Base-by-base conservation (phyloP, 2,329 filamentous ascomycete genomes). In the Cucurbitaria berberidis region DNA sequence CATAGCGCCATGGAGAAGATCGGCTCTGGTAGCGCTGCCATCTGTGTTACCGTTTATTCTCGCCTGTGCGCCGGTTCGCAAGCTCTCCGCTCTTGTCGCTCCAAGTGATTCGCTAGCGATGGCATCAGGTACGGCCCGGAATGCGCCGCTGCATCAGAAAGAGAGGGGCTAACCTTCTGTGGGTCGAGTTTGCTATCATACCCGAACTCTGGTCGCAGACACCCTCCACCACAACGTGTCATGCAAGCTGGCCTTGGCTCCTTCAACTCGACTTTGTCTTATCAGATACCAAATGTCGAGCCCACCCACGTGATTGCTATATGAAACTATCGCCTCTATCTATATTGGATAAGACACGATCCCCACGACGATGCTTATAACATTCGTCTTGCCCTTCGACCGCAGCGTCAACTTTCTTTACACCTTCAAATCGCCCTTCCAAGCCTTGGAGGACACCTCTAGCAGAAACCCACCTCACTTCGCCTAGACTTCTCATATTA, bases 221-320 rank as follows among this genome's bases (percentile, higher is more conserved):
- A n/a, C n/a, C n/a, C n/a, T n/a, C n/a, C n/a, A n/a, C n/a, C n/a
- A n/a, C n/a, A n/a, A n/a, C n/a, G 16, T 32, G 44, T 34, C 27
- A 48, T 54, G 48, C 56, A 48, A 35, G 40, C 35, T 45, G 27
- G 56, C 34, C 55, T 50, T 53, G 49, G 56, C 51, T 45, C 35
- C 21, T 18, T 19, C 27, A 42, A 47, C 26, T 40, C 27, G 49
- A 48, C n/a, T 34, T 44, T 34, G 45, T 46, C 56, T 54, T 54
- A 60, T 59, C 53, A 36, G 38, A 54, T 49, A 52, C 43, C 41
- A 42, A n/a, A 46, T 39, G 21, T 35, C 38, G 45, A 48, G 32
- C 29, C 36, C 43, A 48, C 46, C 29, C 52, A 53, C 22, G 21
- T 21, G 9, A 38, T 13, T 36, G n/a, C 30, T 5, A 39, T 48